Conservation (phyloP, 805 yeast species). For the Teunomyces panamensis region DNA sequence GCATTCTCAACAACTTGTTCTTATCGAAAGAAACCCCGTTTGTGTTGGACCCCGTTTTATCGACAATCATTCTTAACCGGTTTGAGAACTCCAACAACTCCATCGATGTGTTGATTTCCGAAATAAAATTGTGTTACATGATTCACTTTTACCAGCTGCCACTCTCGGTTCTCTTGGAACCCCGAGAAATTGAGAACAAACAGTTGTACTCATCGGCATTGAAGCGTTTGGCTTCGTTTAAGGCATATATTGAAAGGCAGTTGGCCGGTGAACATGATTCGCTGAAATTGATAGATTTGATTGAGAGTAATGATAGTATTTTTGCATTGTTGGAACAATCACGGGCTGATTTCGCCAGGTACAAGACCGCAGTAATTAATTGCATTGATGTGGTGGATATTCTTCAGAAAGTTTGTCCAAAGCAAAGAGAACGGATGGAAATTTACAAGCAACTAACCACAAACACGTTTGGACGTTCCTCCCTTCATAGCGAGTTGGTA, state of each 20-base stretch:
- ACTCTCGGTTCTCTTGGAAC: slow-evolving; percentile 21
- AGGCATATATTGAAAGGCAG: slow-evolving; percentile 27
- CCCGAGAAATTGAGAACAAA: slow-evolving; percentile 5
- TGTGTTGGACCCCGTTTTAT: slow-evolving; percentile 21
- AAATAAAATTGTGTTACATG: slow-evolving; percentile 37
- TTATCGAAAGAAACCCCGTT: slow-evolving; percentile 19
- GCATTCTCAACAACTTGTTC: slow-evolving; percentile 32
- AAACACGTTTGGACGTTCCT: slow-evolving; percentile 2
- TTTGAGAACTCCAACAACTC: slow-evolving; percentile 40
- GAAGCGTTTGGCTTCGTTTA: slow-evolving; percentile 36
- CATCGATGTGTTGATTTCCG: slow-evolving; percentile 37
- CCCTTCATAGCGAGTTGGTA: background rate
- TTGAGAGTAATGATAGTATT: slow-evolving; percentile 8
- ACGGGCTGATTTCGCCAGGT: slow-evolving; percentile 18
- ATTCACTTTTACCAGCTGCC: slow-evolving; percentile 41
- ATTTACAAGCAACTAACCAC: slow-evolving; percentile 20
- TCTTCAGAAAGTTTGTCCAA: slow-evolving; percentile 11
- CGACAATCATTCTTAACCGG: slow-evolving; percentile 29
- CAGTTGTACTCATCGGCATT: slow-evolving; percentile 21
- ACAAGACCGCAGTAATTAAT: slow-evolving; percentile 24
- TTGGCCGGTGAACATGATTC: background rate
- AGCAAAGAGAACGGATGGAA: slow-evolving; percentile 15
- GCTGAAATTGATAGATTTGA: background rate
- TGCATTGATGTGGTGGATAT: slow-evolving; percentile 20
- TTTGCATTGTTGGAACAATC: slow-evolving; percentile 15